A percentile compares a stretch with the other conserved stretches of the same genome.
Evolutionary conservation across 2,329 filamentous ascomycete genomes (phyloP).

Genomic region (Fusarium armeniacum): DNA sequence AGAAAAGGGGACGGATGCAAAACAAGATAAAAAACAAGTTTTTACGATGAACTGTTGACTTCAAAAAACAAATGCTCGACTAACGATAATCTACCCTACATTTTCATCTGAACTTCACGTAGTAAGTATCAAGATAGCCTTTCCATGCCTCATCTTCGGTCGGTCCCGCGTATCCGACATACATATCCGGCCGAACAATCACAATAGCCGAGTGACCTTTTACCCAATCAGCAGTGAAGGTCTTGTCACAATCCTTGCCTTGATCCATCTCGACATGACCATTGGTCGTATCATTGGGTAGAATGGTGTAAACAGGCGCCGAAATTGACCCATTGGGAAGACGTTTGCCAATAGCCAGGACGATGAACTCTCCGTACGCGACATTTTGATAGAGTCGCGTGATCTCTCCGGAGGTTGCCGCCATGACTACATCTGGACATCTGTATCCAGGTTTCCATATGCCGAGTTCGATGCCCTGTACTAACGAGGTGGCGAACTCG

Average conservation of each 20-base stretch:
- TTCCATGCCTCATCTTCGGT: conserved; percentile 21
- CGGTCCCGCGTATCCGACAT: conserved; percentile 31
- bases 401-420: background rate
- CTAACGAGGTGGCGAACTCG: conserved; percentile 25
- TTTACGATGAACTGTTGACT: no score
- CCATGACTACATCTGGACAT: conserved; percentile 28
- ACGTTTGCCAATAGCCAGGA: conserved; percentile 9
- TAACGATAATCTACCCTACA: background rate
- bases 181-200: conserved; percentile 44
- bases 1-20: no score
- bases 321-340: background rate
- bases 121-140: conserved; percentile 17
- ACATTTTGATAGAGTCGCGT: conserved; percentile 16
- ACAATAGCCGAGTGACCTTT: background rate
- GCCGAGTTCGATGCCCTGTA: conserved; percentile 9
- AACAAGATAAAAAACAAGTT: no score
- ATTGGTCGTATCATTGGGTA: background rate
- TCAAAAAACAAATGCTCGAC: background rate
- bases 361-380: conserved; percentile 16
- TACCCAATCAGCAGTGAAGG: conserved; percentile 26
- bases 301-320: conserved; percentile 9
- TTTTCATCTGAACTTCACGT: background rate
- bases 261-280: background rate
- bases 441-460: conserved; percentile 39
- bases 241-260: background rate